A percentile compares a stretch with the other conserved stretches of the same genome.
phyloP scores from a whole-genome alignment of 78 protist species.

The Monosiga brevicollis region DNA sequence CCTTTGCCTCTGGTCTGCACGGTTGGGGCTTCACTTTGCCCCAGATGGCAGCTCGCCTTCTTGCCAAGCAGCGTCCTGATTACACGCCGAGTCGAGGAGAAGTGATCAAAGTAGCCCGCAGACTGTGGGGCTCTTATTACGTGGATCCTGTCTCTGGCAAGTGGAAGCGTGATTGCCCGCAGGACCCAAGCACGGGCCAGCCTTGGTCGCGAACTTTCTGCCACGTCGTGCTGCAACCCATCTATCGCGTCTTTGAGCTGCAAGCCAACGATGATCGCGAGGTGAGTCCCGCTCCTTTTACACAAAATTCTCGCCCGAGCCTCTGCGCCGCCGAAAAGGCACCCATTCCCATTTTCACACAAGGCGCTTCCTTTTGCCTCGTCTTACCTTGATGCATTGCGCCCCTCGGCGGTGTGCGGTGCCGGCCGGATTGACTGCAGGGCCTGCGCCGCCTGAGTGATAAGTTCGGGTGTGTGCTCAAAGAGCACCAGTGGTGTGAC shows the following conservation, averaged over 20 bases:
- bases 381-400: no score
- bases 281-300: no score
- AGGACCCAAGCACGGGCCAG: slow-evolving; percentile 6
- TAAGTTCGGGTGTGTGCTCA: slow-evolving; percentile 17
- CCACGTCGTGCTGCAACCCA: slow-evolving; percentile 51
- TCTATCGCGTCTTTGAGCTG: slow-evolving; percentile 10
- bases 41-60: neutral
- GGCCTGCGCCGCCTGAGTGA: neutral
- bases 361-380: no score
- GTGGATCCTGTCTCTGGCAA: slow-evolving; percentile 42
- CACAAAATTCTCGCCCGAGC: no score
- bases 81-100: no score
- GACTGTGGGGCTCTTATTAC: slow-evolving; percentile 65
- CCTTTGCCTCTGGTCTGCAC: slow-evolving; percentile 63
- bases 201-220: slow-evolving; percentile 49
- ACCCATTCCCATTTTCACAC: no score
- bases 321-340: no score
- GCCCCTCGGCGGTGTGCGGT: no score
- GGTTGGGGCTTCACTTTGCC: slow-evolving; percentile 72
- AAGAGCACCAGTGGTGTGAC: neutral
- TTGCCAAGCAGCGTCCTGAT: neutral
- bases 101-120: neutral
- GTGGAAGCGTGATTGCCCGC: slow-evolving; percentile 8
- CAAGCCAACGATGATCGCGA: slow-evolving; percentile 6
- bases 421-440: neutral